phyloP scores from a whole-genome alignment of 352 stramenopile genomes.

The Blastocystis sp. region DNA sequence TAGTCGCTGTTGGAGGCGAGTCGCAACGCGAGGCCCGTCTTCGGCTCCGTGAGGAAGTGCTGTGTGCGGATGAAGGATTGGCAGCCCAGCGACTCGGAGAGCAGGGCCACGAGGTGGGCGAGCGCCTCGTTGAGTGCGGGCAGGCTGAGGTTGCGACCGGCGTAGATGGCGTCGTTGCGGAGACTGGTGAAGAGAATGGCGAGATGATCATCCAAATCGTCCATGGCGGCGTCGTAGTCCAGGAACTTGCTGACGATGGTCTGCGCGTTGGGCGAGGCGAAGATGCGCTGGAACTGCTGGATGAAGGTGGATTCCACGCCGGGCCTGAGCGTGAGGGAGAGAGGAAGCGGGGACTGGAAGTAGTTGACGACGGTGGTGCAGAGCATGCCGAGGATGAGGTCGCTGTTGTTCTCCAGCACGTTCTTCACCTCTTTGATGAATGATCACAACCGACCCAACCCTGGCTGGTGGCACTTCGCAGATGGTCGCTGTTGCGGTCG shows the following conservation, averaged over 20 bases:
- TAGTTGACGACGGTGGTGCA: constrained; percentile 35
- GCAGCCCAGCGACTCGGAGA: not conserved
- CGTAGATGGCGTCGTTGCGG: constrained; percentile 8
- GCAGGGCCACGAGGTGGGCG: not conserved
- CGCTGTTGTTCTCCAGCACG: not conserved
- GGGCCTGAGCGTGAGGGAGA: not conserved
- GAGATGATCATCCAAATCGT: constrained; percentile 10
- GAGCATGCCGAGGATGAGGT: constrained; percentile 16
- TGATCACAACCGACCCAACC: not conserved
- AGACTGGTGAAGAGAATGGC: constrained; percentile 9
- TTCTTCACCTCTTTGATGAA: not conserved
- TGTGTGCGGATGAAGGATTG: not conserved
- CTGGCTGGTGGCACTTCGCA: not conserved
- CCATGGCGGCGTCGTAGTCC: not conserved
- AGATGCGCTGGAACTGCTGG: constrained; percentile 24
- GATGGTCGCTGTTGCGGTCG: not conserved
- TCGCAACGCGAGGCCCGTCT: not conserved
- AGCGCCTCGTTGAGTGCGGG: not conserved
- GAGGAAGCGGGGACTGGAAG: constrained; percentile 14
- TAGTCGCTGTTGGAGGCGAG: constrained; percentile 18
- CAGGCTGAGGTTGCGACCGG: not conserved
- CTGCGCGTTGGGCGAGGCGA: not conserved
- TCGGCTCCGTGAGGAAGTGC: not conserved
- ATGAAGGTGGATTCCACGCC: not conserved
- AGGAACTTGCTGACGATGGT: constrained; percentile 10